A percentile compares a stretch with the other conserved stretches of the same genome.
Conservation (phyloP, 192 early-diverging fungal genomes). For the Helicostylum pulchrum region DNA sequence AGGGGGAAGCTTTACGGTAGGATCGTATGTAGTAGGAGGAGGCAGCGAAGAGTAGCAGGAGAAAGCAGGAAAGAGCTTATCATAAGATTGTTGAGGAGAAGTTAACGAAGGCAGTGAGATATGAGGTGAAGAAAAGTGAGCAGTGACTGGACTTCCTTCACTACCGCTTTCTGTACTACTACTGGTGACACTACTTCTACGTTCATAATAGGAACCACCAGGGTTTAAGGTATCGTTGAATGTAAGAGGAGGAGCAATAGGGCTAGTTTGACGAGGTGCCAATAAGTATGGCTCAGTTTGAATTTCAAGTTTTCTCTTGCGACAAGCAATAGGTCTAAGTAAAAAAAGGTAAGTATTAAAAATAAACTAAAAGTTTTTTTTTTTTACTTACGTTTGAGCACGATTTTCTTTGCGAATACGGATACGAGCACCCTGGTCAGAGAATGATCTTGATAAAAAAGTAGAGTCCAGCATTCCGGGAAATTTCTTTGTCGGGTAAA, state of each 20-base stretch:
- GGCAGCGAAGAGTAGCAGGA: background rate
- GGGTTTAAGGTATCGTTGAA: background rate
- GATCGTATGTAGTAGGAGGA: background rate
- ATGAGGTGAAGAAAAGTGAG: background rate
- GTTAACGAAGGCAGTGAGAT: background rate
- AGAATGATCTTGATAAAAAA: constrained; percentile 81
- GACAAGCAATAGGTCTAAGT: constrained; percentile 1
- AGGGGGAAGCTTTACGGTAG: background rate
- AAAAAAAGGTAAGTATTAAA: background rate
- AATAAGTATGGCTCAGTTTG: background rate
- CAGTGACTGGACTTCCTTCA: background rate
- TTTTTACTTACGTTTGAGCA: constrained; percentile 33
- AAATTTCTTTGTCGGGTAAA: constrained; percentile 84
- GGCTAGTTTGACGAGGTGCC: background rate
- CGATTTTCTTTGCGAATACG: constrained; percentile 83
- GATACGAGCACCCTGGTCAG: constrained; percentile 91
- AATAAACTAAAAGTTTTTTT: background rate
- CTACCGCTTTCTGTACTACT: constrained; percentile 11
- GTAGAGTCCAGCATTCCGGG: constrained; percentile 94
- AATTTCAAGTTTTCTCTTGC: constrained; percentile 13
- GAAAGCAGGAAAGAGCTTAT: background rate
- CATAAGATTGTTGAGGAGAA: background rate
- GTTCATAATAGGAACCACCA: background rate
- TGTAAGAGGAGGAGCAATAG: background rate
- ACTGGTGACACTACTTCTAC: constrained; percentile 12